phyloP scores from a whole-genome alignment of 306 rosid species.

The Benincasa hispida region DNA sequence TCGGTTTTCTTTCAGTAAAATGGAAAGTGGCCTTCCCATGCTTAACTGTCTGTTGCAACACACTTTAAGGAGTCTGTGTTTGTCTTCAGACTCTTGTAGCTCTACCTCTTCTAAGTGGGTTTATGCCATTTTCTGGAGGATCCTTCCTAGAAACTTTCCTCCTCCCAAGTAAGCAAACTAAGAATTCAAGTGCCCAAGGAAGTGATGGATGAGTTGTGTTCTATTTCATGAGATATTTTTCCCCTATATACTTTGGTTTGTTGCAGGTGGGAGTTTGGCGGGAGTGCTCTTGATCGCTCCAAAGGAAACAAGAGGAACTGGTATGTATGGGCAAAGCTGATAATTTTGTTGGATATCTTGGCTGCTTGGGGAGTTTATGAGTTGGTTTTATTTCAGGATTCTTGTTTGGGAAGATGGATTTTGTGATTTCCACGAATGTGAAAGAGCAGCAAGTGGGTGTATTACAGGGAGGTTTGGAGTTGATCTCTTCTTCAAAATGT shows the following conservation, averaged over 20 bases:
- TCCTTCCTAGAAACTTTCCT: constrained; percentile 73
- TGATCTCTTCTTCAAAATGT: constrained; percentile 89
- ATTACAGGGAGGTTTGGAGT: constrained; percentile 55
- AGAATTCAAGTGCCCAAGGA: not conserved
- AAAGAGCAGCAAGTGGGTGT: constrained; percentile 39
- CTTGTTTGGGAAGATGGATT: constrained; percentile 97
- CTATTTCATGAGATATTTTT: not conserved
- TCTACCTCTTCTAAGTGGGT: constrained; percentile 68
- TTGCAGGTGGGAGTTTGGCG: constrained; percentile 88
- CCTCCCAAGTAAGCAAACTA: constrained; percentile 56
- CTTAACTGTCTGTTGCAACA: constrained; percentile 69
- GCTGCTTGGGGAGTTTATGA: not conserved
- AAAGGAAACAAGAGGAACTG: constrained; percentile 89
- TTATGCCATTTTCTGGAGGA: constrained; percentile 80
- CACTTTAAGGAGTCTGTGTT: constrained; percentile 54
- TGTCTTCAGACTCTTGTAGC: constrained; percentile 31
- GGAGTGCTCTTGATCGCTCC: constrained; percentile 58
- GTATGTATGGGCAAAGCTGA: constrained; percentile 20
- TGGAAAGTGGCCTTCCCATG: constrained; percentile 69
- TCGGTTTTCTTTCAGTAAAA: constrained; percentile 15
- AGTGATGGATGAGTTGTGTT: constrained; percentile 5
- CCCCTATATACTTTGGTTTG: not conserved
- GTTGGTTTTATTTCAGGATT: constrained; percentile 37
- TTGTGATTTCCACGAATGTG: constrained; percentile 75
- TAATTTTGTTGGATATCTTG: not conserved